Evolutionary conservation across 2,329 filamentous ascomycete genomes (phyloP).

Genomic region (Epichloe baconii): DNA sequence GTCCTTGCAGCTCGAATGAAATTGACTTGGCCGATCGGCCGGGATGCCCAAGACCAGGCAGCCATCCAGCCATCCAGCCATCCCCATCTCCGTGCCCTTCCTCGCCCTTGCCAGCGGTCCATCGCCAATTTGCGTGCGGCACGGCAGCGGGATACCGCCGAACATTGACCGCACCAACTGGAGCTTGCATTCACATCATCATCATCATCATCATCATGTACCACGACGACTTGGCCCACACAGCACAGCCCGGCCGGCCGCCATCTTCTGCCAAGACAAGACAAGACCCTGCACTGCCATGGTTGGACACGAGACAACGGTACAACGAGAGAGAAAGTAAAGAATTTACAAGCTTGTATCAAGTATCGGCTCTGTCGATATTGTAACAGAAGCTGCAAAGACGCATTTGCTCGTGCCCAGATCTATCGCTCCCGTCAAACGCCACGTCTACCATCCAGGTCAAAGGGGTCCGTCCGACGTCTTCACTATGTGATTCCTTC

Average conservation of each 20-base stretch:
- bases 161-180: neutral
- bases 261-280: neutral
- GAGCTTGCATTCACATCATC: neutral
- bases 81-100: too few relatives aligned
- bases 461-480: neutral
- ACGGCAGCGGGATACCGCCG: neutral
- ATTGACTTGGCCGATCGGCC: neutral
- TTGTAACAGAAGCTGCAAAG: neutral
- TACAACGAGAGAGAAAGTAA: too few relatives aligned
- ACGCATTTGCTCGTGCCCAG: neutral
- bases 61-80: neutral
- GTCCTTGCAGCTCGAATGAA: neutral
- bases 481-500: neutral
- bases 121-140: too few relatives aligned
- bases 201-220: neutral
- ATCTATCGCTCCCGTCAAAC: conserved; percentile 1
- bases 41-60: neutral
- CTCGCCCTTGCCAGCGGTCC: too few relatives aligned
- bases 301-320: too few relatives aligned
- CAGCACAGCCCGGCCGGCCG: neutral
- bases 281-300: neutral
- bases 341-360: neutral
- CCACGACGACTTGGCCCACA: neutral
- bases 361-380: too few relatives aligned
- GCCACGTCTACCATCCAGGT: neutral